These are phyloP conservation scores for Starmera stellimalicola DNA, from an alignment of 1,139 yeast genomes.

Conservation along the genomic window DNA sequence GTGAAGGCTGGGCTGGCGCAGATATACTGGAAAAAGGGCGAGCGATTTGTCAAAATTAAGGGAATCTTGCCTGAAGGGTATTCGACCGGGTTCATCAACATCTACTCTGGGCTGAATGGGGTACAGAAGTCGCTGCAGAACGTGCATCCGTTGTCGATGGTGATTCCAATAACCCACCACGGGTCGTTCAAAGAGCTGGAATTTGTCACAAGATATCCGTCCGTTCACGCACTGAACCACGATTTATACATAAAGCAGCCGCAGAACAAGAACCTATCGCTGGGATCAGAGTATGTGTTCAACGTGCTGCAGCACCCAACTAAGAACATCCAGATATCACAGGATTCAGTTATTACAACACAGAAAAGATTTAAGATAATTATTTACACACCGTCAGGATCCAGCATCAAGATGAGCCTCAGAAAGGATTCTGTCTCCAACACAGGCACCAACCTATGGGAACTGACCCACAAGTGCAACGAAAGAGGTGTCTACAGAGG, in stretches of 20 bases:
- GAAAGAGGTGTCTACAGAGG: constrained; percentile 82
- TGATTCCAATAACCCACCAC: constrained; percentile 68
- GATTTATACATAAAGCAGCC: constrained; percentile 83
- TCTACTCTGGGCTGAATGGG: constrained; percentile 67
- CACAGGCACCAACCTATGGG: constrained; percentile 47
- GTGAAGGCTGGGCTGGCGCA: constrained; percentile 49
- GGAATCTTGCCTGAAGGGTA: constrained; percentile 67
- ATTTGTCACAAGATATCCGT: constrained; percentile 68
- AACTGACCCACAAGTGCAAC: constrained; percentile 45
- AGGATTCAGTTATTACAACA: constrained; percentile 41
- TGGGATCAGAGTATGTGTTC: constrained; percentile 54
- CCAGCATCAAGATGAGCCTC: constrained; percentile 45
- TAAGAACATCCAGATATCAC: constrained; percentile 28
- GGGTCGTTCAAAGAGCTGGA: constrained; percentile 53
- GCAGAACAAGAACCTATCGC: constrained; percentile 54
- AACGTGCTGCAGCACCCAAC: constrained; percentile 46
- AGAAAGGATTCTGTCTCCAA: constrained; percentile 37
- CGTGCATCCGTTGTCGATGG: constrained; percentile 63
- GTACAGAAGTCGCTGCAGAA: constrained; percentile 48
- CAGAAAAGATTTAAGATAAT: constrained; percentile 38
- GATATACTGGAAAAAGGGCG: constrained; percentile 56
- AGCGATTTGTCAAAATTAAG: constrained; percentile 66
- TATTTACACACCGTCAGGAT: constrained; percentile 78
- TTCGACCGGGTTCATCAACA: constrained; percentile 61
- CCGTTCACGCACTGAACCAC: constrained; percentile 55